Percentiles rank a stretch among this genome's conserved stretches.
Evolutionary conservation across 108 stramenopile genomes (phyloP).

Genomic region (Pseudonitzschia multiseries): DNA sequence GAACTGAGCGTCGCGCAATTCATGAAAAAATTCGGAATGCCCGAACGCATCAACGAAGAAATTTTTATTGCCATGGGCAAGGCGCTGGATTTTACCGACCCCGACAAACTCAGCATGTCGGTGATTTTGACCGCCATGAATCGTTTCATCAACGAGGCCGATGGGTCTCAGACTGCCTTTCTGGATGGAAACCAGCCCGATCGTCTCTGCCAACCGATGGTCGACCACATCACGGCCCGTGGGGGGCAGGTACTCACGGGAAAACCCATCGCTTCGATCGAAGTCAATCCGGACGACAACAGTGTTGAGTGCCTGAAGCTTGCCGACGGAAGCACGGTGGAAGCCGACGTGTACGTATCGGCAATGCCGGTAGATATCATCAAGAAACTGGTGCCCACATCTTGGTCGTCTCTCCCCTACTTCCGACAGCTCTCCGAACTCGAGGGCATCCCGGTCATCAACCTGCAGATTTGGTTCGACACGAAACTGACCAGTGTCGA

Average conservation of each 20-base stretch:
- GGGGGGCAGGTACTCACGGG: slow-evolving; percentile 80
- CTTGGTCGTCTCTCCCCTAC: slow-evolving; percentile 86
- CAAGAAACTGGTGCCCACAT: slow-evolving; percentile 72
- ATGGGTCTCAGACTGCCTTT: slow-evolving; percentile 94
- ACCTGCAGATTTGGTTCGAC: slow-evolving; percentile 97
- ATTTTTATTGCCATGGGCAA: slow-evolving; percentile 97
- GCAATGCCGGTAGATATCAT: slow-evolving; percentile 95
- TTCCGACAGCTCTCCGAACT: slow-evolving; percentile 88
- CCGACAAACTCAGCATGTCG: slow-evolving; percentile 92
- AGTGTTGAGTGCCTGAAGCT: slow-evolving; percentile 65
- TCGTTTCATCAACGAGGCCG: slow-evolving; percentile 92
- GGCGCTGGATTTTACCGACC: slow-evolving; percentile 95
- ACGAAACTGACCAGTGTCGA: slow-evolving; percentile 84
- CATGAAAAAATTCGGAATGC: slow-evolving; percentile 95
- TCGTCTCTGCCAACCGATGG: slow-evolving; percentile 86
- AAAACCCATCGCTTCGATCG: slow-evolving; percentile 58
- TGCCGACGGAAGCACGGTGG: slow-evolving; percentile 59
- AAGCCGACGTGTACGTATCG: slow-evolving; percentile 88
- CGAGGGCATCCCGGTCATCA: slow-evolving; percentile 93
- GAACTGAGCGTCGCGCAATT: slow-evolving; percentile 87
- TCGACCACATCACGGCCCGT: slow-evolving; percentile 63
- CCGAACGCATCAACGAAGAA: slow-evolving; percentile 92
- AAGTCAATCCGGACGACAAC: slow-evolving; percentile 45
- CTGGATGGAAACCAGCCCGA: slow-evolving; percentile 94
- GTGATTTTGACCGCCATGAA: slow-evolving; percentile 95